phyloP scores from a whole-genome alignment of 73 alveolate genomes.

The Tetrahymena thermophila region DNA sequence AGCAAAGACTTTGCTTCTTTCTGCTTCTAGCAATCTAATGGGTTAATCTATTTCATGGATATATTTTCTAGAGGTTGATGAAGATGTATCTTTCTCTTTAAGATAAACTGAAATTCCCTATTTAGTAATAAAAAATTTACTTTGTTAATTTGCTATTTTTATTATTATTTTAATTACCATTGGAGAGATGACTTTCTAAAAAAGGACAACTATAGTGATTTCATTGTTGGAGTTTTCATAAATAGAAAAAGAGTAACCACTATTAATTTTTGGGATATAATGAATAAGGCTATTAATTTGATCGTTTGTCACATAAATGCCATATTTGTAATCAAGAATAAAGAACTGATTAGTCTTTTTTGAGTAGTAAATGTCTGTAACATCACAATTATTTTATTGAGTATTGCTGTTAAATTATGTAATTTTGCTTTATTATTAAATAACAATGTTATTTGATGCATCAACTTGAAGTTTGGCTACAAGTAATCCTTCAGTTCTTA shows the following conservation, averaged over 20 bases:
- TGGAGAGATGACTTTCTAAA: neutral
- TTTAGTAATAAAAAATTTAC: neutral
- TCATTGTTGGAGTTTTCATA: neutral
- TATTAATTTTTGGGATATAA: neutral
- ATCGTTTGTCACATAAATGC: neutral
- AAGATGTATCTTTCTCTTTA: neutral
- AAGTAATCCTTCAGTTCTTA: neutral
- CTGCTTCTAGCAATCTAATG: neutral
- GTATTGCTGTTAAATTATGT: neutral
- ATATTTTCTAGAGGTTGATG: neutral
- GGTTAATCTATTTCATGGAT: neutral
- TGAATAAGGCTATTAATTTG: neutral
- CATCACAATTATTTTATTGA: neutral
- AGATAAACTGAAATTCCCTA: neutral
- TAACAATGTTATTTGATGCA: neutral
- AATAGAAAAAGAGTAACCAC: neutral
- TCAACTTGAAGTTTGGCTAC: neutral
- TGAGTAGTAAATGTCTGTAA: neutral
- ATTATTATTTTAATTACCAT: neutral
- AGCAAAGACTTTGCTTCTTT: neutral
- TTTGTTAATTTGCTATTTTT: neutral
- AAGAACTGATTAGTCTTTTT: neutral
- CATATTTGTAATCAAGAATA: neutral
- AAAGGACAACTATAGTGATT: neutral
- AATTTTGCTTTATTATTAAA: neutral